These are phyloP conservation scores for Leccinellum rugosiceps DNA, from an alignment of 768 basidiomycete genomes.

Conservation along the genomic window DNA sequence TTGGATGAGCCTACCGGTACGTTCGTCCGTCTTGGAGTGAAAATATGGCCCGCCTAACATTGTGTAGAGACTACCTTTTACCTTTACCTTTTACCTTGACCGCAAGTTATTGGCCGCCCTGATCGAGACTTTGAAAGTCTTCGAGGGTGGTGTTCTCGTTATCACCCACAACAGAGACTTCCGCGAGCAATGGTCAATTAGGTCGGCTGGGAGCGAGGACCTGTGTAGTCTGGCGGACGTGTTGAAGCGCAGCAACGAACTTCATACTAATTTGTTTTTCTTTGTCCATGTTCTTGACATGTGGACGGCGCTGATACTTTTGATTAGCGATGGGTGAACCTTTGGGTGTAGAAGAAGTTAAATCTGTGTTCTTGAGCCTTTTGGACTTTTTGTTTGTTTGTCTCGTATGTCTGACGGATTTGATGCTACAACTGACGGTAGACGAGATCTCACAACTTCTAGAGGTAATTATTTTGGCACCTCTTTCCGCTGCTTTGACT, in stretches of 20 bases:
- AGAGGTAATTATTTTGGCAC: conserved; percentile 33
- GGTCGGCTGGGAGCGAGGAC: too few species aligned
- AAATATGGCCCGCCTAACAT: not conserved
- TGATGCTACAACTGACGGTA: conserved; percentile 32
- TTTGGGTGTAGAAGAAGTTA: conserved; percentile 37
- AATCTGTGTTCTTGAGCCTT: conserved; percentile 23
- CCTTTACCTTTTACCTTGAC: conserved; percentile 87
- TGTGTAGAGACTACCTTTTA: conserved; percentile 59
- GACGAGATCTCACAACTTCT: conserved; percentile 49
- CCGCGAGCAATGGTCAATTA: not conserved
- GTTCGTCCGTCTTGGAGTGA: conserved; percentile 22
- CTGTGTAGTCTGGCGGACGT: conserved; percentile 42
- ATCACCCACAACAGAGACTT: conserved; percentile 98
- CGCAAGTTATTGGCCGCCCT: conserved; percentile 98
- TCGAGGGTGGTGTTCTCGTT: conserved; percentile 97
- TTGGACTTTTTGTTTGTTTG: not conserved
- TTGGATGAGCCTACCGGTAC: conserved; percentile 93
- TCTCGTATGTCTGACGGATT: not conserved
- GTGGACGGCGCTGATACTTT: not conserved
- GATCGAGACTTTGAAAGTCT: conserved; percentile 95
- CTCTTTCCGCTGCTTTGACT: not conserved
- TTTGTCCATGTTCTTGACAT: not conserved
- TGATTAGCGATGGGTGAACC: conserved; percentile 29
- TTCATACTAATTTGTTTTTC: conserved; percentile 29
- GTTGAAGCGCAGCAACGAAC: conserved; percentile 36